Evolutionary conservation across 352 stramenopile genomes (phyloP), one percentile per base, ranked within the genome.

Genomic region (Peronospora tabacina): DNA sequence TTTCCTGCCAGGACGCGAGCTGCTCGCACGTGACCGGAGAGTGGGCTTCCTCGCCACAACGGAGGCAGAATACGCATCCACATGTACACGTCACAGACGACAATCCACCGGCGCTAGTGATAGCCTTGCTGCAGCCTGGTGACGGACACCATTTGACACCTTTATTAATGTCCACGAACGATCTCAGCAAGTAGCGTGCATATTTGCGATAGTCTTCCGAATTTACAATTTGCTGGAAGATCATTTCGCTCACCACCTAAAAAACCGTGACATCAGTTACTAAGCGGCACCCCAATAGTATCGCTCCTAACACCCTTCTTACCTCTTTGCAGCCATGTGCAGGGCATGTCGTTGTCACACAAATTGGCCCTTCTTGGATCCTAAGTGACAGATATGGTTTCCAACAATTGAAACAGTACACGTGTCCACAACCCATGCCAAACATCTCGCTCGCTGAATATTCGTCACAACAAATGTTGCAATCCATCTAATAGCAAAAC

Each of bases 121-220:
- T 96, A 13, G 97, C 88, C 58, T 97, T 96, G 50, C 88, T 95
- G 66, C 96, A 99, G n/a, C 93, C 90, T 3, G 84, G 75, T 11
- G 91, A 94, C 7, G 96, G 96, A 63, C 96, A 99, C 89, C 95
- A 99, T 48, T 97, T 93, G 49, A 98, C 95, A 47, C 90, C 86
- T 40, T 86, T 95, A 75, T 97, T 98, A 52, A 97, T 97, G 56
- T 99, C 93, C n/a, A 99, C 95, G 74, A 98, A 99, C 44, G 83
- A 96, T 36, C 92, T 82, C 40, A 98, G 68, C 55, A 98, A 77
- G 56, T 90, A 99, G 16, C 68, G 81, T 47, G 86, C 68, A 68
- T 97, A 98, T 40, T 92, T 92, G 26, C 59, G 55, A 55, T 96
- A 89, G 10, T 96, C 76, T 12, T 85, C 66, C 0, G 53, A 13